Percentiles rank a stretch among this genome's conserved stretches.
These are phyloP conservation scores for Aspergillus pseudoglaucus DNA, from an alignment of 2,329 filamentous ascomycete genomes.

Conservation along the genomic window DNA sequence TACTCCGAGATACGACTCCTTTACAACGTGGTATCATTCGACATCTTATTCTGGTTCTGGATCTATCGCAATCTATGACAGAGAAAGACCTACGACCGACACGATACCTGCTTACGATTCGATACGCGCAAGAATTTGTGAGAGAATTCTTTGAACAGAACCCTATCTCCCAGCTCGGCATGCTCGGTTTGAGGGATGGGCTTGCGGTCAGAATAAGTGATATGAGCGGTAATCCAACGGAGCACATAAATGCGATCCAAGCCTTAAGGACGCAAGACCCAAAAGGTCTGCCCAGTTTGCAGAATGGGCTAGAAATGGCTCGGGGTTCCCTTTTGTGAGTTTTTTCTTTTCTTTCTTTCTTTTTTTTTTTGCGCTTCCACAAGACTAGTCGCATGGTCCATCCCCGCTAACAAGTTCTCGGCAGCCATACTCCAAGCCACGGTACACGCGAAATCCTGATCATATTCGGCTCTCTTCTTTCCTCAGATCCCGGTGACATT, in stretches of 20 bases:
- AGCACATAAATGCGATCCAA: conserved; percentile 73
- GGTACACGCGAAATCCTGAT: conserved; percentile 90
- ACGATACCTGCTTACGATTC: conserved; percentile 72
- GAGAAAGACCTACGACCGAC: conserved; percentile 93
- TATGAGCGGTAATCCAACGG: conserved; percentile 82
- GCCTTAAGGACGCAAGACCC: conserved; percentile 60
- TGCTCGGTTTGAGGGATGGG: conserved; percentile 90
- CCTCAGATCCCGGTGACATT: conserved; percentile 90
- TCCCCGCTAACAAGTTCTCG: background rate
- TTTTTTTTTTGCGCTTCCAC: conserved; percentile 16
- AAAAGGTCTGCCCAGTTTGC: conserved; percentile 70
- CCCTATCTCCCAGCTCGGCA: conserved; percentile 88
- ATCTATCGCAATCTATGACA: conserved; percentile 87
- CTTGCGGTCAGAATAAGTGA: conserved; percentile 79
- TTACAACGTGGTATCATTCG: conserved; percentile 95
- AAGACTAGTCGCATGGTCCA: background rate
- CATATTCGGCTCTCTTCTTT: conserved; percentile 83
- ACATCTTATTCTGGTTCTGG: conserved; percentile 84
- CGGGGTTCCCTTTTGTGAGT: conserved; percentile 77
- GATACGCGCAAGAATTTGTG: conserved; percentile 80
- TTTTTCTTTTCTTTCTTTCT: conserved; percentile 17
- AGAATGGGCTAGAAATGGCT: conserved; percentile 95
- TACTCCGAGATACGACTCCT: conserved; percentile 89
- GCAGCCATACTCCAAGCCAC: conserved; percentile 79
- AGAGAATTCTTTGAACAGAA: conserved; percentile 97